A percentile compares a stretch with the other conserved stretches of the same genome.
Conservation (phyloP, 352 stramenopile species). For the Pythium utonaiense region DNA sequence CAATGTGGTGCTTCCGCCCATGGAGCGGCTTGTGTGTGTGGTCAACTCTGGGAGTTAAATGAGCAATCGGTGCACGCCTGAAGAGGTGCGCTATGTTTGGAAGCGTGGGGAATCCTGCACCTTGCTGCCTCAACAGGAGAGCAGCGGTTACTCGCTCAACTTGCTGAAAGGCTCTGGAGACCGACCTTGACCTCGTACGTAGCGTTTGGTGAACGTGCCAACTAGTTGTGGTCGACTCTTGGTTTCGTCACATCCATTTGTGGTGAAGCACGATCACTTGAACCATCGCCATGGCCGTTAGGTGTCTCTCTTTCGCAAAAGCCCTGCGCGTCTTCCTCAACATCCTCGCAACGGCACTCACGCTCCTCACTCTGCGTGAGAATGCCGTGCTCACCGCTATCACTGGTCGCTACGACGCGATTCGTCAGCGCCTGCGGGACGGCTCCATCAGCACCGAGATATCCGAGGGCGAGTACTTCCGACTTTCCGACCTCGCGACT, state of each 20-base stretch:
- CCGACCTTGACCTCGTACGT: too few relatives aligned
- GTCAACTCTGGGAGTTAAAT: too few relatives aligned
- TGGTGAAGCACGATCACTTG: too few relatives aligned
- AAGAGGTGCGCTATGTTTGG: too few relatives aligned
- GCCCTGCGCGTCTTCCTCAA: conserved; percentile 13
- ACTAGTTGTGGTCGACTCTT: too few relatives aligned
- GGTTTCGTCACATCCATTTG: too few relatives aligned
- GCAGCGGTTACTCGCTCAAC: too few relatives aligned
- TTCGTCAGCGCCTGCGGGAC: conserved; percentile 6
- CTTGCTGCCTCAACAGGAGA: too few relatives aligned
- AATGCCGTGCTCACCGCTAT: conserved; percentile 8
- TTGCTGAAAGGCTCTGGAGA: too few relatives aligned
- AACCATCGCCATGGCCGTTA: background rate
- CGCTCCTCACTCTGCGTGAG: conserved; percentile 11
- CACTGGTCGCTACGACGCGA: conserved; percentile 14
- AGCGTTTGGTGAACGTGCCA: too few relatives aligned
- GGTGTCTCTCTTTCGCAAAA: background rate
- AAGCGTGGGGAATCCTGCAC: too few relatives aligned
- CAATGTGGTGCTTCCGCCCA: background rate
- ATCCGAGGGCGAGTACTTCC: background rate
- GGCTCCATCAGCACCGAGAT: conserved; percentile 25
- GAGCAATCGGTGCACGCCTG: too few relatives aligned
- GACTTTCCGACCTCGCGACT: conserved; percentile 14
- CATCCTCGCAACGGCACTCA: conserved; percentile 14
- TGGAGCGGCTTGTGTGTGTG: background rate